A percentile compares a stretch with the other conserved stretches of the same genome.
Conservation (phyloP, 768 basidiomycete species). For the Cubamyces lactineus region DNA sequence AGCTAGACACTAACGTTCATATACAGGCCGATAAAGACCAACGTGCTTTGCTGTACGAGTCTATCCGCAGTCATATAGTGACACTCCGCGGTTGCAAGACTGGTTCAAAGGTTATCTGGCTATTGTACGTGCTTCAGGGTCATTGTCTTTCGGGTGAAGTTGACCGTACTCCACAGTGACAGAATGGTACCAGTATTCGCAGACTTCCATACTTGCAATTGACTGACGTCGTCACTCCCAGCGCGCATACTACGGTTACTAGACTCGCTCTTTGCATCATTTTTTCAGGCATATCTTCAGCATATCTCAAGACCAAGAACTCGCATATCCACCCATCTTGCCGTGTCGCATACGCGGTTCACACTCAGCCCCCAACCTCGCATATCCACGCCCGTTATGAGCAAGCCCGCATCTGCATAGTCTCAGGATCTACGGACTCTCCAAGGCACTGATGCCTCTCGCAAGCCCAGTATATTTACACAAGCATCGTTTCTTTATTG, state of each 20-base stretch:
- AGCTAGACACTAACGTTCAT: conserved; percentile 2
- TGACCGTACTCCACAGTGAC: conserved; percentile 42
- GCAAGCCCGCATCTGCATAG: no score
- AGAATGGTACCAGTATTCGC: conserved; percentile 49
- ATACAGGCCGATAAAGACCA: conserved; percentile 84
- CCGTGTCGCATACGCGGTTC: conserved; percentile 7
- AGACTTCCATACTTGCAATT: background rate
- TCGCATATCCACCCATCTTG: conserved; percentile 20
- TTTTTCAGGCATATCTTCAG: conserved; percentile 31
- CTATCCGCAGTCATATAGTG: conserved; percentile 85
- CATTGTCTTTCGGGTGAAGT: background rate
- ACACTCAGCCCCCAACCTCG: background rate
- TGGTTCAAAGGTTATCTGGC: conserved; percentile 90
- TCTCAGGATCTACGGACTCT: background rate
- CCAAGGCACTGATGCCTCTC: background rate
- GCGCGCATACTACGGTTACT: conserved; percentile 71
- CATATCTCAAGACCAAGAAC: conserved; percentile 20
- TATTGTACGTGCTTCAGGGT: conserved; percentile 54
- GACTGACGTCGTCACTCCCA: conserved; percentile 29
- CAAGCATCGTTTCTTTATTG: conserved; percentile 29
- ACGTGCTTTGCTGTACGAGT: conserved; percentile 78
- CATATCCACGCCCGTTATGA: background rate
- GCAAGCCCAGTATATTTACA: conserved; percentile 19
- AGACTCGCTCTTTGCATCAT: conserved; percentile 35
- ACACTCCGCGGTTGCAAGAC: conserved; percentile 91